Base-by-base conservation (phyloP, 129 eudicot species). In the Silybum marianum region DNA sequence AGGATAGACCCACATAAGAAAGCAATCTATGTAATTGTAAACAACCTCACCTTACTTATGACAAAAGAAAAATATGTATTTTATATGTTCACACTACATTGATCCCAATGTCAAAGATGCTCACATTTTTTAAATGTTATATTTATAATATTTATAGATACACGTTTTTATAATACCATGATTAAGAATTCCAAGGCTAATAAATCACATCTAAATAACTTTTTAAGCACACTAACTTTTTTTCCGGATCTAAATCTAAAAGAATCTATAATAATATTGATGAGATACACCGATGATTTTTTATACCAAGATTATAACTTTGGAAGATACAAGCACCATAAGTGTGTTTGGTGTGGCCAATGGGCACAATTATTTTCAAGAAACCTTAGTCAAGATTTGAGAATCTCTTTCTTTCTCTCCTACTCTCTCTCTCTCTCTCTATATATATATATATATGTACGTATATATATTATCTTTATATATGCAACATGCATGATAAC, bases 71-170 rank as follows among this genome's bases (percentile, higher is more conserved):
- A 13, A 26, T 66, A 81, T 1, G 79, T 73, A 16, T 25, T 39
- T 0, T 39, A 44, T 60, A 22, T 81, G 79, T 63, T 80, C 78
- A 80, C 48, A 80, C 84, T 19, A 36, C 60, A 79, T 79, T 54
- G 54, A 71, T 42, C 11, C 22, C 75, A n/a, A 18, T 1, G 9
- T 58, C 22, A 18, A 58, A 58, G 16, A 21, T 48, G 83, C 28
- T 63, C 18, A 62, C 24, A 69, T 36, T 48, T 79, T 30, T 26
- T 19, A 48, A 28, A 58, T 58, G 16, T 25, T 25, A 69, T 46
- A 69, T 21, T 48, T 12, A 79, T 58, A 58, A 8, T 58, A 58
- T 58, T 18, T 18, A 58, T 58, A 30, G 51, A 16, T 75, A 24
- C 75, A 67, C 44, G 10, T 66, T 1, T 4, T 13, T 34, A 46